A percentile compares a stretch with the other conserved stretches of the same genome.
Conservation (phyloP, 495 filamentous ascomycete genomes). For the Margaritispora aquatica region DNA sequence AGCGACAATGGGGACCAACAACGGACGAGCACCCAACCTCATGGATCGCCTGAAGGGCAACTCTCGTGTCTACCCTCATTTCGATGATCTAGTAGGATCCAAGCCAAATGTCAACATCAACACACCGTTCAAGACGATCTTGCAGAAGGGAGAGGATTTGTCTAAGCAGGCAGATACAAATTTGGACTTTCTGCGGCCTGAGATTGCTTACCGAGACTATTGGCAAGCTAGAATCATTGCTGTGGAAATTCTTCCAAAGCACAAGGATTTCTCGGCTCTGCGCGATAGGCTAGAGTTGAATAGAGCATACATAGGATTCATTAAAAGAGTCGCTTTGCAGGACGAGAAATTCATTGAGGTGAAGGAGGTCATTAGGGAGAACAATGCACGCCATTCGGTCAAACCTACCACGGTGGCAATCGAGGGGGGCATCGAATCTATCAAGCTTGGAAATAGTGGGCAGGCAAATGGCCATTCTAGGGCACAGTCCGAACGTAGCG, state of each 20-base stretch:
- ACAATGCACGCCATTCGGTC: slow-evolving; percentile 55
- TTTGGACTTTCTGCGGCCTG: slow-evolving; percentile 44
- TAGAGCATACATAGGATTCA: slow-evolving; percentile 42
- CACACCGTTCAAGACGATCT: slow-evolving; percentile 39
- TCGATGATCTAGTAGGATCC: slow-evolving; percentile 61
- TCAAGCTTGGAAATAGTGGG: slow-evolving; percentile 6
- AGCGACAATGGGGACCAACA: slow-evolving; percentile 6
- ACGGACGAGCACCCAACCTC: background rate
- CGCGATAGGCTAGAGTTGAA: slow-evolving; percentile 38
- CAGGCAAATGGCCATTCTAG: slow-evolving; percentile 6
- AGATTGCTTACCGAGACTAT: slow-evolving; percentile 58
- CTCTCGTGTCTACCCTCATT: slow-evolving; percentile 55
- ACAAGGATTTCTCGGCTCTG: slow-evolving; percentile 57
- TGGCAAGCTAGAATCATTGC: slow-evolving; percentile 72
- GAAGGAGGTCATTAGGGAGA: slow-evolving; percentile 60
- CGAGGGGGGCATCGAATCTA: background rate
- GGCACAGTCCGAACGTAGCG: background rate
- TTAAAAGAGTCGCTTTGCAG: slow-evolving; percentile 37
- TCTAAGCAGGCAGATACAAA: slow-evolving; percentile 45
- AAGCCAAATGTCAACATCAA: slow-evolving; percentile 36
- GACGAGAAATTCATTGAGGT: slow-evolving; percentile 48
- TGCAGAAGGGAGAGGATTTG: slow-evolving; percentile 41
- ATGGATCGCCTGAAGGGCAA: slow-evolving; percentile 5
- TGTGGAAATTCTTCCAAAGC: slow-evolving; percentile 64
- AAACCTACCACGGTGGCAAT: background rate